Percentiles rank a stretch among this genome's conserved stretches.
phyloP scores from a whole-genome alignment of 1,139 yeast species.

The Yamadazyma atlantica region DNA sequence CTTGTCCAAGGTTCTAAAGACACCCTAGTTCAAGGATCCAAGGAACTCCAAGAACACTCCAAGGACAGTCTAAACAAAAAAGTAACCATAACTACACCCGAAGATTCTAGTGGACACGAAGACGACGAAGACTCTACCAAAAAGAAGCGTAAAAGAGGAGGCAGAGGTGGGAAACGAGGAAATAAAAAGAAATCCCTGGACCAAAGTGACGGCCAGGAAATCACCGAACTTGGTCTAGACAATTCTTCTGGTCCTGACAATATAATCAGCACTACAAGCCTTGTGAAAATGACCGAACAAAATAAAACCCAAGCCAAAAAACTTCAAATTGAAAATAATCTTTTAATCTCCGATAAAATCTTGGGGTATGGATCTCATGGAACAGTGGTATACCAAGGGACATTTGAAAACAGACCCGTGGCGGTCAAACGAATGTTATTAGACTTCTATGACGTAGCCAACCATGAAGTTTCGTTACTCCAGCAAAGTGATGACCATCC shows the following conservation, averaged over 20 bases:
- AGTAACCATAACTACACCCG: slow-evolving; percentile 33
- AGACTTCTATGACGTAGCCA: slow-evolving; percentile 91
- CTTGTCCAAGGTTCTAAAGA: no score
- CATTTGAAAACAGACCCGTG: slow-evolving; percentile 88
- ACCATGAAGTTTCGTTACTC: slow-evolving; percentile 84
- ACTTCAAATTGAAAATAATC: slow-evolving; percentile 50
- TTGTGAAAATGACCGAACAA: slow-evolving; percentile 22
- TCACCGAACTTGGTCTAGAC: slow-evolving; percentile 11
- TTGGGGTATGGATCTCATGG: slow-evolving; percentile 97
- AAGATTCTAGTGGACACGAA: slow-evolving; percentile 12
- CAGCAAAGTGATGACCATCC: slow-evolving; percentile 98
- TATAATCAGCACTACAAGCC: slow-evolving; percentile 28
- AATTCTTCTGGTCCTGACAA: slow-evolving; percentile 5
- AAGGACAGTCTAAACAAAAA: slow-evolving; percentile 20
- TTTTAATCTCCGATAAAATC: slow-evolving; percentile 67
- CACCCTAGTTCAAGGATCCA: no score
- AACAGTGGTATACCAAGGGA: slow-evolving; percentile 88
- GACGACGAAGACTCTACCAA: slow-evolving; percentile 15
- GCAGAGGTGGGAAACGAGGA: slow-evolving; percentile 71
- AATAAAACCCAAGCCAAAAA: slow-evolving; percentile 25
- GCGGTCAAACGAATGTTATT: slow-evolving; percentile 93
- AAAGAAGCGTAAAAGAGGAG: slow-evolving; percentile 75
- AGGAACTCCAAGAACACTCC: no score
- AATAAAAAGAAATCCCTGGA: slow-evolving; percentile 33
- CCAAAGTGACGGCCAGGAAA: slow-evolving; percentile 6